phyloP scores from a whole-genome alignment of 1,284 basidiomycete genomes.

The Austroboletus novae-zelandiae region DNA sequence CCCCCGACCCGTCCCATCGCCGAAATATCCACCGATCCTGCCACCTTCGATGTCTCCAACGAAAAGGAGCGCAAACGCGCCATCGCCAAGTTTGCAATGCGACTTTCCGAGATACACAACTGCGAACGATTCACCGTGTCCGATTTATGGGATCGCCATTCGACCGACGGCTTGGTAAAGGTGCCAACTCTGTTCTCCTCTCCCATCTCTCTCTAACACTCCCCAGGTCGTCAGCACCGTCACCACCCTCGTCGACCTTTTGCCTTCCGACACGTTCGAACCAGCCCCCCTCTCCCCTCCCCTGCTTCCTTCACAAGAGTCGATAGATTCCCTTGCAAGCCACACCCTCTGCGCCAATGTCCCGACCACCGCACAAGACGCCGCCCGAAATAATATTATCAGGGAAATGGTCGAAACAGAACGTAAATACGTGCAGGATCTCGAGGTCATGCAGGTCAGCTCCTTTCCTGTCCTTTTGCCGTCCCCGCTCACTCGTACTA shows the following conservation, averaged over 20 bases:
- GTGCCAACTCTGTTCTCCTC: constrained; percentile 44
- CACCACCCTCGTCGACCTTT: constrained; percentile 78
- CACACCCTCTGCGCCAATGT: constrained; percentile 39
- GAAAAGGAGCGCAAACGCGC: constrained; percentile 78
- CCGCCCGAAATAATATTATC: constrained; percentile 76
- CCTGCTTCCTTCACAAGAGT: constrained; percentile 53
- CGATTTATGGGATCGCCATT: constrained; percentile 85
- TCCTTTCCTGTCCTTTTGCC: constrained; percentile 1
- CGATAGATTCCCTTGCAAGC: constrained; percentile 54
- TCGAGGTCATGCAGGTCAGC: constrained; percentile 93
- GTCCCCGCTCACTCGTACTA: constrained; percentile 32
- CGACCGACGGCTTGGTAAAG: constrained; percentile 94
- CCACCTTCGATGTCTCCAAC: constrained; percentile 64
- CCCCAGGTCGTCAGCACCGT: constrained; percentile 87
- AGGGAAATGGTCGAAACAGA: constrained; percentile 92
- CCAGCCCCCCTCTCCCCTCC: constrained; percentile 58
- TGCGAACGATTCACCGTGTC: constrained; percentile 82
- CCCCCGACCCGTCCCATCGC: constrained; percentile 61
- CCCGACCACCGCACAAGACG: constrained; percentile 57
- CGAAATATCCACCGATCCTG: constrained; percentile 63
- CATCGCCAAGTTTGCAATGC: constrained; percentile 77
- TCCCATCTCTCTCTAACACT: not conserved
- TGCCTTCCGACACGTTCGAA: constrained; percentile 76
- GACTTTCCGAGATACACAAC: constrained; percentile 60
- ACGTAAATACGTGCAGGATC: constrained; percentile 96